Conservation (phyloP, 176 grass and related monocot genomes). For the Phoenix roebelenii region DNA sequence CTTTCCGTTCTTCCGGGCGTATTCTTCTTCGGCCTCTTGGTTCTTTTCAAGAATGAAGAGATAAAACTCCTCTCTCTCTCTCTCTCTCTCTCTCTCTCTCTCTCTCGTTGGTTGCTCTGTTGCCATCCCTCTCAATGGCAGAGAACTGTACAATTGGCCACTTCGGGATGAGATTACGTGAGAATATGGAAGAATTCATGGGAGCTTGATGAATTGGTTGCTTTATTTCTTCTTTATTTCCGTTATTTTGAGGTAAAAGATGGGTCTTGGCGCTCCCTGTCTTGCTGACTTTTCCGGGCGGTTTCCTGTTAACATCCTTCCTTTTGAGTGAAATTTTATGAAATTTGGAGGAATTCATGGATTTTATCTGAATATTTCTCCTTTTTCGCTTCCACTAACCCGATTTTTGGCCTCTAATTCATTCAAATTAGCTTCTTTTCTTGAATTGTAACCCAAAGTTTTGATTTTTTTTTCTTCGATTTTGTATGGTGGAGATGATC, state of each 20-base stretch:
- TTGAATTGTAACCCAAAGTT: neutral
- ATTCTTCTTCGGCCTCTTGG: neutral
- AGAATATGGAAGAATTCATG: constrained; percentile 16
- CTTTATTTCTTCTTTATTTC: constrained; percentile 2
- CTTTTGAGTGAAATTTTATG: neutral
- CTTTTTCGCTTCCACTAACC: too few species aligned
- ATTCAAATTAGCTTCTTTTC: neutral
- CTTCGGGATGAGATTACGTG: constrained; percentile 14
- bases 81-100: neutral
- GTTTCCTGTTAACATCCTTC: neutral
- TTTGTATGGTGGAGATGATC: constrained; percentile 26
- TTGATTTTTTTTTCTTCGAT: constrained; percentile 7
- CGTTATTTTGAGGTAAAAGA: neutral
- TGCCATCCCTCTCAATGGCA: too few species aligned
- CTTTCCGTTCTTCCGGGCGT: neutral
- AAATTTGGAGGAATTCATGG: constrained; percentile 24
- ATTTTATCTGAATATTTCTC: constrained; percentile 19
- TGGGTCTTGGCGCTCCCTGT: constrained; percentile 1
- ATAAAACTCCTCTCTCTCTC: constrained; percentile 13
- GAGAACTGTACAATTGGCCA: constrained; percentile 3
- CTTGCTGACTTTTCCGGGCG: neutral
- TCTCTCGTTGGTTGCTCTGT: neutral
- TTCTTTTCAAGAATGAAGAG: constrained; percentile 1
- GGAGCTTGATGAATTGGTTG: constrained; percentile 7
- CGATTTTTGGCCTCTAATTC: neutral